Percentiles rank a stretch among this genome's conserved stretches.
phyloP scores from a whole-genome alignment of 148 eudicot genomes.

The Camellia granthamiana region DNA sequence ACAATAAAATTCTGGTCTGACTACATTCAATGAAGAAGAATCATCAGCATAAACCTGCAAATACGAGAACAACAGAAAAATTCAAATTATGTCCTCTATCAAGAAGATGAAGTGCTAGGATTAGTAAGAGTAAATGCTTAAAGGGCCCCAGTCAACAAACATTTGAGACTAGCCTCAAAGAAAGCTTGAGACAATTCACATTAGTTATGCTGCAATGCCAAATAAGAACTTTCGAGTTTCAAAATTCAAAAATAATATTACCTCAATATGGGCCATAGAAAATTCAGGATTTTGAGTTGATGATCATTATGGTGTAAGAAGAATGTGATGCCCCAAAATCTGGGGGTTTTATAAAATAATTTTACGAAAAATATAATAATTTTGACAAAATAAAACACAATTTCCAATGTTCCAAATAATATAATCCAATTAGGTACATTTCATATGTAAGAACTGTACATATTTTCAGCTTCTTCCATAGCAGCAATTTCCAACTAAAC shows the following conservation, averaged over 20 bases:
- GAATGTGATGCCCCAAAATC: too few species aligned
- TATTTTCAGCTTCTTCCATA: background rate
- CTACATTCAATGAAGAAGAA: conserved; percentile 33
- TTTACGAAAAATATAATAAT: too few species aligned
- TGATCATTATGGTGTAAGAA: background rate
- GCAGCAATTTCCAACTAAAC: background rate
- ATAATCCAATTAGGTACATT: too few species aligned
- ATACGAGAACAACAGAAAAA: conserved; percentile 6
- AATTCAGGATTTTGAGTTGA: background rate
- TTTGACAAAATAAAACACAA: too few species aligned
- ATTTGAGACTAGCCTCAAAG: background rate
- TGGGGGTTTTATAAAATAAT: too few species aligned
- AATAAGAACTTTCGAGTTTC: background rate
- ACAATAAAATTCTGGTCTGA: conserved; percentile 29
- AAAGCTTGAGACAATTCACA: background rate
- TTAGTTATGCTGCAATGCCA: background rate
- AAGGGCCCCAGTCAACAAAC: background rate
- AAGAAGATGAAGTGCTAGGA: background rate
- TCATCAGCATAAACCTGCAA: conserved; percentile 60
- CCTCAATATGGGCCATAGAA: background rate
- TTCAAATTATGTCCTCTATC: background rate
- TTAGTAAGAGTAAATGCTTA: background rate
- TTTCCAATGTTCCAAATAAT: too few species aligned
- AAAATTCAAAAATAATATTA: background rate
- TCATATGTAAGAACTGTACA: background rate